Evolutionary conservation across 176 grass and related monocot species (phyloP), one percentile per base, ranked within the genome.

Genomic region (Luzula sylvatica): DNA sequence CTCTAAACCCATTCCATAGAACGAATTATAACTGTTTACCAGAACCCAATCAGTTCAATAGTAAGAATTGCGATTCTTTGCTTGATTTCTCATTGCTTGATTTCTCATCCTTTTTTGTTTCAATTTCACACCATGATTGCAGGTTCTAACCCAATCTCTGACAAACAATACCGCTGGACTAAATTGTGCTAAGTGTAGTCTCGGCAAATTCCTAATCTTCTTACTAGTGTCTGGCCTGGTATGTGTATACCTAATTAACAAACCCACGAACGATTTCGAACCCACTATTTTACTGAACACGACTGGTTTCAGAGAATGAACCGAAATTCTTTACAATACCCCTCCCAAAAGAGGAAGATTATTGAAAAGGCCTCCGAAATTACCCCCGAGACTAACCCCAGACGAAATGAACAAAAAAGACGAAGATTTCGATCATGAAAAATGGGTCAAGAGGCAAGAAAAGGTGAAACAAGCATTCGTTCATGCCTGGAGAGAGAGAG

Each of bases 401-500:
- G 68, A 86, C 65, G 74, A 90, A 75, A 78, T 82, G 3, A 65
- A 74, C 48, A 86, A 79, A 67, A 69, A 74, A 52, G 82, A 56
- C 74, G 75, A 70, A 51, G 58, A 53, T 30, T 45, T 66, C 55
- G 66, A 71, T 58, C 30, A 73, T 55, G 38, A 64, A 26, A 65
- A 75, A 62, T 89, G 81, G 85, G 38, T 60, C 46, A 72, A 51
- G 1, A 84, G 83, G 46, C 80, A 89, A 77, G 75, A 86, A 30
- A 96, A 89, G 63, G 92, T 96, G 53, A 96, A 89, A 77, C 77
- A 89, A 47, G 81, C 92, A 73, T 89, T 96, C 35, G 39, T 74
- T 56, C 81, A 96, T 89, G 92, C 85, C 42, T 96, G 92, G 85
- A 79, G n/a, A n/a, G n/a, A n/a, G 5, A 35, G 30, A 35, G 5